Conservation (phyloP, 306 rosid genomes). For the Cucumis melo region DNA sequence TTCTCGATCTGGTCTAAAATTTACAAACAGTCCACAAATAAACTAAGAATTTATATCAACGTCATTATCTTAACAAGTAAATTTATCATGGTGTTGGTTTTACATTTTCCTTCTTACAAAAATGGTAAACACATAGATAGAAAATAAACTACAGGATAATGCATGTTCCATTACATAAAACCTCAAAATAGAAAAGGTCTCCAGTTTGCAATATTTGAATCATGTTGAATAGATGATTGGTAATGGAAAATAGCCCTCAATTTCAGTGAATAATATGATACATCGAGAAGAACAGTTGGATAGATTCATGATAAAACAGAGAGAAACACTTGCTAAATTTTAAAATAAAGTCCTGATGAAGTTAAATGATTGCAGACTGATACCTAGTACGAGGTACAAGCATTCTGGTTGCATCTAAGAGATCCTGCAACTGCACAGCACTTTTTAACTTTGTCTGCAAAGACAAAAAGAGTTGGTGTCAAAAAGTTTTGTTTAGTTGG, state of each 20-base stretch:
- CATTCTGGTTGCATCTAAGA: conserved; percentile 90
- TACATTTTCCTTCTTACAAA: neutral
- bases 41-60: neutral
- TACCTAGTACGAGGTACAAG: conserved; percentile 90
- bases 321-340: neutral
- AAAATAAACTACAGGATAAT: neutral
- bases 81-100: neutral
- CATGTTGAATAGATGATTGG: neutral
- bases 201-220: neutral
- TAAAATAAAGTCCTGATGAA: neutral
- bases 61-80: neutral
- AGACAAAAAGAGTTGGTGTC: conserved; percentile 1
- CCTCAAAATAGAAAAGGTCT: neutral
- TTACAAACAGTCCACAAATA: conserved; percentile 9
- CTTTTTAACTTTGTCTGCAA: conserved; percentile 88
- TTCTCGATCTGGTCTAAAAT: conserved; percentile 65
- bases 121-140: neutral
- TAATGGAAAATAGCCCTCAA: neutral
- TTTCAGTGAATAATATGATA: neutral
- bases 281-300: neutral
- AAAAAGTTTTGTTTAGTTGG: neutral
- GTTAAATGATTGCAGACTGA: neutral
- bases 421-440: conserved; percentile 95
- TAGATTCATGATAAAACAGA: neutral
- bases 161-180: neutral